Evolutionary conservation across 2,329 filamentous ascomycete genomes (phyloP).

Genomic region (Pseudocercospora cruenta): DNA sequence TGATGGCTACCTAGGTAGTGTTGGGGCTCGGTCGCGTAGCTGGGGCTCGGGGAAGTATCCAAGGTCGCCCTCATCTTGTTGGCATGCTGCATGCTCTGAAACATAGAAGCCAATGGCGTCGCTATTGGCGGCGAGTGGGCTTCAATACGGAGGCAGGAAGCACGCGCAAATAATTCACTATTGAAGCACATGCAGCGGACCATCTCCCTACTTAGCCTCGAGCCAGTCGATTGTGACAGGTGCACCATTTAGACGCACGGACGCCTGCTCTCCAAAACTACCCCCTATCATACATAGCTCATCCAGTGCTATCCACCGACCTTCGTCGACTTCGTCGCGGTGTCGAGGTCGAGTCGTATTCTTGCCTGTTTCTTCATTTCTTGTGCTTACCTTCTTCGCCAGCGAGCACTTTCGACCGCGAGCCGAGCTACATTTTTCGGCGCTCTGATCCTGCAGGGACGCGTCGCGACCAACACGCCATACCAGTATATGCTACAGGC

Average conservation of each 20-base stretch:
- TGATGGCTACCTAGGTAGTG: no score
- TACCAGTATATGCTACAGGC: background rate
- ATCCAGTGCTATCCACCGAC: background rate
- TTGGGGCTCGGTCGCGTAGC: no score
- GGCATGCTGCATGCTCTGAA: background rate
- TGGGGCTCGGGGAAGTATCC: no score
- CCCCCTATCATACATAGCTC: background rate
- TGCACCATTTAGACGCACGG: background rate
- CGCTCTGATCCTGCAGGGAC: background rate
- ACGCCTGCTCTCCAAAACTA: background rate
- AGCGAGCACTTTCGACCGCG: background rate
- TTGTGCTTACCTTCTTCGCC: background rate
- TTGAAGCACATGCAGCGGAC: background rate
- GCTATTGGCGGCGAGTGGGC: background rate
- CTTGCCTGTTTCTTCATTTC: background rate
- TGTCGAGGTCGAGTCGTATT: background rate
- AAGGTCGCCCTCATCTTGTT: background rate
- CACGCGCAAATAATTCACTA: background rate
- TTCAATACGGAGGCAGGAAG: background rate
- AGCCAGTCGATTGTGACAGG: background rate
- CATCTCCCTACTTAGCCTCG: background rate
- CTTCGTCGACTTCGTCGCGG: background rate
- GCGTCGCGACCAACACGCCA: constrained; percentile 4
- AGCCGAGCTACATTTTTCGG: background rate
- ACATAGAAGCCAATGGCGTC: background rate